Evolutionary conservation across 2,329 filamentous ascomycete genomes (phyloP).

Genomic region (Calonectria ilicicola): DNA sequence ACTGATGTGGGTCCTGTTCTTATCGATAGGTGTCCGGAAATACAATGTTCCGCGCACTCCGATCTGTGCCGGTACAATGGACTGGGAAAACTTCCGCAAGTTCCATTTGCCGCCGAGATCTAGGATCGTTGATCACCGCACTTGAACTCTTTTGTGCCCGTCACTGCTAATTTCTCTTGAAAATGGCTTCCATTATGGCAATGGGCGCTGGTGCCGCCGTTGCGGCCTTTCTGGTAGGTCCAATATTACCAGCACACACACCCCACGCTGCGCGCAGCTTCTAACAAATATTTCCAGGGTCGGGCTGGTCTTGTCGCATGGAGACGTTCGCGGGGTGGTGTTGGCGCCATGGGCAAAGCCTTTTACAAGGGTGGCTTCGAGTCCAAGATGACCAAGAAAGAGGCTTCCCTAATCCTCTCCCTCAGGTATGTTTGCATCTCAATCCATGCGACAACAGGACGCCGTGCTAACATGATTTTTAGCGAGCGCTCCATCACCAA

Average conservation of each 20-base stretch:
- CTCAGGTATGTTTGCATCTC: constrained; percentile 73
- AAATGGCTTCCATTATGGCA: constrained; percentile 59
- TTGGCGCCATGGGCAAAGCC: constrained; percentile 85
- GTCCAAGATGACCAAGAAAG: constrained; percentile 89
- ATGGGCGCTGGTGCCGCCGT: constrained; percentile 62
- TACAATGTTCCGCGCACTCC: constrained; percentile 29
- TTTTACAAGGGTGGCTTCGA: constrained; percentile 99
- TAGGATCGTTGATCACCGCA: constrained; percentile 25
- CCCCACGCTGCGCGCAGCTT: background rate
- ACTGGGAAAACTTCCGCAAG: constrained; percentile 41
- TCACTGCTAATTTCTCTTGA: constrained; percentile 12
- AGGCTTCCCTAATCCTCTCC: constrained; percentile 90
- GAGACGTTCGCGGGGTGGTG: constrained; percentile 81
- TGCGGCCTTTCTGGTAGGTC: constrained; percentile 63
- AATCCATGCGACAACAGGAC: too few species aligned
- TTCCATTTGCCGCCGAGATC: constrained; percentile 33
- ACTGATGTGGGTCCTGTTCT: constrained; percentile 16
- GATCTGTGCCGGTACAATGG: constrained; percentile 39
- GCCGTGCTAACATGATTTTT: constrained; percentile 24
- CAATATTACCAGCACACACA: background rate
- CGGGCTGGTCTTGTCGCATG: constrained; percentile 92
- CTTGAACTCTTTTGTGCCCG: constrained; percentile 23
- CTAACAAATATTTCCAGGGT: constrained; percentile 67
- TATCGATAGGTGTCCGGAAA: constrained; percentile 44
- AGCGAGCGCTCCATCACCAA: constrained; percentile 91